These are phyloP conservation scores for Nigrospora sphaerica DNA, from an alignment of 2,329 filamentous ascomycete genomes.

Conservation along the genomic window DNA sequence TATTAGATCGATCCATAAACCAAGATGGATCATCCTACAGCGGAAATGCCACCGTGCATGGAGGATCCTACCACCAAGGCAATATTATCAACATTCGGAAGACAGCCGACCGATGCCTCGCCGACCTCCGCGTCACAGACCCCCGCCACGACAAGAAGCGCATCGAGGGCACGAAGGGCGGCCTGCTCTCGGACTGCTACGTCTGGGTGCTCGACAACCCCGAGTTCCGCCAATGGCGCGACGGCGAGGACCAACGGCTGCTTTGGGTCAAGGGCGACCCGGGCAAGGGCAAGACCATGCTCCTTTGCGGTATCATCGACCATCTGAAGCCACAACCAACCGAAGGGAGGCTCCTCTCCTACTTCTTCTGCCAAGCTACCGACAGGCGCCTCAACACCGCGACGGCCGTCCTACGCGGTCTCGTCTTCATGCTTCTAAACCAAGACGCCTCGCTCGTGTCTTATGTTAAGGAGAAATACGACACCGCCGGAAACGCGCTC, in stretches of 20 bases:
- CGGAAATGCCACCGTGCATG: no score
- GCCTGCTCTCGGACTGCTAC: no score
- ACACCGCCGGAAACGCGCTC: slow-evolving; percentile 16
- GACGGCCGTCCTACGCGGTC: slow-evolving; percentile 21
- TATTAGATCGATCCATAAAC: no score
- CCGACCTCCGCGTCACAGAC: slow-evolving; percentile 4
- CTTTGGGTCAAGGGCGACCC: slow-evolving; percentile 23
- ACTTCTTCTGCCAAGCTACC: slow-evolving; percentile 27
- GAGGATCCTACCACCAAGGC: no score
- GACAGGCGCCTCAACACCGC: slow-evolving; percentile 18
- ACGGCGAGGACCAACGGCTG: background rate
- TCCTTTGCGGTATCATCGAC: slow-evolving; percentile 30
- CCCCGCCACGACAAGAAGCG: no score
- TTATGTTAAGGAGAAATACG: slow-evolving; percentile 25
- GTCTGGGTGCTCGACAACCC: background rate
- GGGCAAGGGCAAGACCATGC: slow-evolving; percentile 37
- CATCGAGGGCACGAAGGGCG: no score
- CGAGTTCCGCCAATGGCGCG: background rate
- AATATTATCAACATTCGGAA: no score
- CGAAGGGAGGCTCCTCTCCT: slow-evolving; percentile 5
- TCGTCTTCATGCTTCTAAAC: slow-evolving; percentile 20
- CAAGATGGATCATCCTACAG: no score
- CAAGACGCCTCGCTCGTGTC: slow-evolving; percentile 23
- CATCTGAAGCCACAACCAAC: slow-evolving; percentile 11
- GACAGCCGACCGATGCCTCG: slow-evolving; percentile 5